Conservation (phyloP, 2,329 filamentous ascomycete genomes). For the Xylaria polymorpha region DNA sequence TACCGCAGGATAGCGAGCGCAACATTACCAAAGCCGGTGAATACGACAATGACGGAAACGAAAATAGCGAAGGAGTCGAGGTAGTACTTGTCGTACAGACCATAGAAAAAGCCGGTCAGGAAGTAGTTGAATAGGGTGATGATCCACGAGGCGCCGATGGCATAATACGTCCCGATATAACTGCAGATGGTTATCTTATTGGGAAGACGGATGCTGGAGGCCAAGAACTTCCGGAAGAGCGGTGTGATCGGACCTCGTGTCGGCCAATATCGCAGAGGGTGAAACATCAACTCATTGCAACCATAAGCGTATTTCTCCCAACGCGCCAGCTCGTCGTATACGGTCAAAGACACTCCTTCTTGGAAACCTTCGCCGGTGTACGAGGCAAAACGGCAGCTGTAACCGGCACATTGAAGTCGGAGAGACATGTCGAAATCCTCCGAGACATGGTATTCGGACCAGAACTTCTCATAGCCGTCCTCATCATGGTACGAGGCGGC, state of each 20-base stretch:
- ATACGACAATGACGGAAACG: conserved; percentile 51
- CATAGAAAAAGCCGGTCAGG: conserved; percentile 74
- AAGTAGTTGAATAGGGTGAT: conserved; percentile 81
- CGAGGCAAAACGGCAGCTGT: conserved; percentile 77
- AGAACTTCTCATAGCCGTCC: conserved; percentile 81
- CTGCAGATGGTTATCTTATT: conserved; percentile 81
- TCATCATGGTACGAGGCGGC: conserved; percentile 74
- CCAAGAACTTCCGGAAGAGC: conserved; percentile 79
- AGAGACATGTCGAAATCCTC: conserved; percentile 88
- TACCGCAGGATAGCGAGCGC: conserved; percentile 69
- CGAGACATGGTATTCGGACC: conserved; percentile 83
- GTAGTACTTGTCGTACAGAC: conserved; percentile 67
- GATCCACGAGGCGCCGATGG: conserved; percentile 80
- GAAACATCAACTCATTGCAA: conserved; percentile 84
- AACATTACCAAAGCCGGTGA: conserved; percentile 50
- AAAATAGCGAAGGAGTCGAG: conserved; percentile 65
- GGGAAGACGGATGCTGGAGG: conserved; percentile 77
- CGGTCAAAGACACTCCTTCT: conserved; percentile 84
- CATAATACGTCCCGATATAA: conserved; percentile 85
- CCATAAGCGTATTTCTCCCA: conserved; percentile 92
- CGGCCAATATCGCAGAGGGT: conserved; percentile 79
- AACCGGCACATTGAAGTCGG: conserved; percentile 77
- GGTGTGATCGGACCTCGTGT: conserved; percentile 81
- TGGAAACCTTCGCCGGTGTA: conserved; percentile 83
- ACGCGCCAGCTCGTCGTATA: conserved; percentile 84